phyloP scores from a whole-genome alignment of 345 rosid genomes.

The Melaleuca alternifolia region DNA sequence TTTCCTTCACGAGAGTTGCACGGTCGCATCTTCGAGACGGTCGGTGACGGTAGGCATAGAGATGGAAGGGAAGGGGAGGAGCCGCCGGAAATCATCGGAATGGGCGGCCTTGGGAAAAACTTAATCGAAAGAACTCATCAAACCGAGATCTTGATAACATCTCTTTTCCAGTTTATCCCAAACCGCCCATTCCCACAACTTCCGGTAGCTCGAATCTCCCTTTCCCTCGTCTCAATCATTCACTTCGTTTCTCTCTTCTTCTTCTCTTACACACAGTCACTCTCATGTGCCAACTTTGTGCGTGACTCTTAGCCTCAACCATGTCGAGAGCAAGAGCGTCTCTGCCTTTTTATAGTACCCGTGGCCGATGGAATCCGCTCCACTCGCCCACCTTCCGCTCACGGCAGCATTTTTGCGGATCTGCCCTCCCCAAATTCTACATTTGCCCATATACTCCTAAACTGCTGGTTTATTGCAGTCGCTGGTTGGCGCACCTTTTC shows the following conservation, averaged over 20 bases:
- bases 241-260: background rate
- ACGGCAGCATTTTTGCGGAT: background rate
- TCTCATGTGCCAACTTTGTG: background rate
- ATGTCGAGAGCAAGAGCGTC: background rate
- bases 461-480: background rate
- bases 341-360: background rate
- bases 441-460: background rate
- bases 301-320: background rate
- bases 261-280: background rate
- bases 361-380: background rate
- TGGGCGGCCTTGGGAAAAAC: conserved; percentile 21
- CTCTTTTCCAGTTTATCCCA: conserved; percentile 8
- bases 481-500: background rate
- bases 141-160: background rate
- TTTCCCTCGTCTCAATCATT: conserved; percentile 4
- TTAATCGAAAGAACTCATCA: background rate
- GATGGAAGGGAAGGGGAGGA: conserved; percentile 19
- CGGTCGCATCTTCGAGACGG: background rate
- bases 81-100: conserved; percentile 19
- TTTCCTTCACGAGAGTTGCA: background rate
- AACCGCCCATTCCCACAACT: conserved; percentile 21
- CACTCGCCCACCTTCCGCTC: background rate
- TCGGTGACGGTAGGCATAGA: background rate
- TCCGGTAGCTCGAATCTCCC: conserved; percentile 21
- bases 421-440: background rate